These are phyloP conservation scores for Tephrocybe sp. DNA, from an alignment of 768 basidiomycete genomes.

Conservation along the genomic window DNA sequence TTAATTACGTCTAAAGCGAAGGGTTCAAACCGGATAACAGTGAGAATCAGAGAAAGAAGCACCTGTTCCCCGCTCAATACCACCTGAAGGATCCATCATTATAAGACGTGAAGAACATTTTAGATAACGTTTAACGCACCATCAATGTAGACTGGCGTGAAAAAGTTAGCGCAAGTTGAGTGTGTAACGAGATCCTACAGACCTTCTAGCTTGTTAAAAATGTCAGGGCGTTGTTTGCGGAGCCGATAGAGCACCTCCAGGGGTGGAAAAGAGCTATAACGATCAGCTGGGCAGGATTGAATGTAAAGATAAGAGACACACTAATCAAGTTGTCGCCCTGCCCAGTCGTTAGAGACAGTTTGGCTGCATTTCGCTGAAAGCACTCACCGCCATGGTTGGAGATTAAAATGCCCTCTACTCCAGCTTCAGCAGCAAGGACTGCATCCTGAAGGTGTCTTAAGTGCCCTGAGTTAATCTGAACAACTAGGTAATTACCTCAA, in stretches of 20 bases:
- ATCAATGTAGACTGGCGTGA: constrained; percentile 76
- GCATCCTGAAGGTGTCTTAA: constrained; percentile 58
- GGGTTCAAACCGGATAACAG: background rate
- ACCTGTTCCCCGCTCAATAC: constrained; percentile 78
- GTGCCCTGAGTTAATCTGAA: background rate
- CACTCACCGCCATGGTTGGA: constrained; percentile 86
- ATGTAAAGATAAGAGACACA: constrained; percentile 29
- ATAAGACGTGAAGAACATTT: background rate
- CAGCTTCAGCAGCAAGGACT: constrained; percentile 76
- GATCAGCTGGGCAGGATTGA: background rate
- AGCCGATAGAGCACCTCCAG: constrained; percentile 77
- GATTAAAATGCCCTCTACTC: constrained; percentile 84
- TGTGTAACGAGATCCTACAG: constrained; percentile 6
- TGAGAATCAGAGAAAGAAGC: background rate
- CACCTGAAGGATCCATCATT: constrained; percentile 31
- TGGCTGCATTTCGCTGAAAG: background rate
- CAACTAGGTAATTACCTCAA: constrained; percentile 43
- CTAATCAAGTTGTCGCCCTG: constrained; percentile 83
- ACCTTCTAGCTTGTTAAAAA: constrained; percentile 74
- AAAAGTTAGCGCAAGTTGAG: constrained; percentile 7
- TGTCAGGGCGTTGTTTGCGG: constrained; percentile 68
- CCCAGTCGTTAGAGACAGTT: background rate
- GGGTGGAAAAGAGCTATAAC: constrained; percentile 64
- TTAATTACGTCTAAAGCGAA: constrained; percentile 71
- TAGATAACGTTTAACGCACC: constrained; percentile 35